Base-by-base conservation (phyloP, 202 grass and related monocot species). In the Hordeum pubiflorum region DNA sequence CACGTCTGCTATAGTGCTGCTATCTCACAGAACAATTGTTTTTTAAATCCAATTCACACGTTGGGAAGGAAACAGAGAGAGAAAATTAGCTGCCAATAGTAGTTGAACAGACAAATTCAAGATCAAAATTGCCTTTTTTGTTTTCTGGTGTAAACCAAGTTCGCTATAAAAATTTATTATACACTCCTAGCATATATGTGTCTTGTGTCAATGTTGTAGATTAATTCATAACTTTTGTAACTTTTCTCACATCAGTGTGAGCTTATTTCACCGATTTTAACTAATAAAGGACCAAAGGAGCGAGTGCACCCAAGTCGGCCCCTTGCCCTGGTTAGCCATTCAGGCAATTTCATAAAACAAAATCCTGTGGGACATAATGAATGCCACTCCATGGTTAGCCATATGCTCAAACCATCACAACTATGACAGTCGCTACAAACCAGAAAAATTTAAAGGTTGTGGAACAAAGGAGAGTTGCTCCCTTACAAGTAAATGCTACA, bases 401-500 rank as follows among this genome's bases (percentile, higher is more conserved):
- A 46, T 46, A 2, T 17, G 44, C 14, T 48, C 44, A 48, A 48
- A 17, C 5, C 44, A 48, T 48, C 44, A 48, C 44, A 48, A 17
- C 44, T 17, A 48, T 17, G 14, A 48, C 44, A 48, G 14, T 48
- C 44, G 1, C 14, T 52, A 13, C 24, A 34, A 29, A 21, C 9
- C 39, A 74, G 13, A 4, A 23, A 1, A 11, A 52, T 11, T 37
- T 23, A 7, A 63, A 73, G 10, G 15, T 1, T 60, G 38, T 54
- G 6, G 38, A 44, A 52, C 23, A 63, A 15, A 52, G 12, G 12
- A 63, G 5, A 72, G 46, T 63, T 60, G 10, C 37, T 61, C 18
- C 39, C 55, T 62, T 73, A 71, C 55, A 73, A 31, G 26, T 59
- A 72, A 81, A 46, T 11, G 61, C 36, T 72, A 71, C 27, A 61